Evolutionary conservation across 140 eudicot species (phyloP), one percentile per base, ranked within the genome.

Genomic region (Anethum foeniculum): DNA sequence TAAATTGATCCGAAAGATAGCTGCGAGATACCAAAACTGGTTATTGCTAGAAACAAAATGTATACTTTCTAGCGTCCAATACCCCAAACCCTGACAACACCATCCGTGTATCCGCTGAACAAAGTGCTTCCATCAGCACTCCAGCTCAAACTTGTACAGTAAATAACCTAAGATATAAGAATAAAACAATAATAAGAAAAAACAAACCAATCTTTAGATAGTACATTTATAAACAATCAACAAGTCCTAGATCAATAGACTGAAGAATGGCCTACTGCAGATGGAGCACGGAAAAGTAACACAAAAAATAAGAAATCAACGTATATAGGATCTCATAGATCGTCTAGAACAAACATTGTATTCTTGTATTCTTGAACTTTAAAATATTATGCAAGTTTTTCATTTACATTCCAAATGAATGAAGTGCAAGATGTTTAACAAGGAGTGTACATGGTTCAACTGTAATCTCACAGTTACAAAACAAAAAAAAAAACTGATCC

Each of bases 111-210:
- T 32, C 75, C 75, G 19, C 75, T 32, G 46, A 69, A 69, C 44
- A 69, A 30, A 30, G 46, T 28, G 75, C 43, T 28, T 69, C 75
- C 75, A 69, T 69, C 75, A 16, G 75, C 75, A 34, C 46, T 69
- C 75, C 75, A 69, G 75, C 75, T 69, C 44, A 69, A 69, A 34
- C 75, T 32, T 32, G 75, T 69, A 69, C 46, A 69, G 75, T 69
- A 69, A 6, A 69, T 69, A 69, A 34, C 75, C 75, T 69, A 64
- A 12, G 38, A 64, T n/a, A 27, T 64, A 27, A 16, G 36, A 64
- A 25, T 1, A 11, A 62, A 62, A 62, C 34, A n/a, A 25, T 18
- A 25, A 62, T 27, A 62, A 25, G 36, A 27, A 60, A 10, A 21
- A 25, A 56, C 21, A 23, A 56, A 56, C 65, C 65, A 21, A 23